A percentile compares a stretch with the other conserved stretches of the same genome.
phyloP scores from a whole-genome alignment of 2,329 filamentous ascomycete species.

The Pseudogymnoascus sp. region DNA sequence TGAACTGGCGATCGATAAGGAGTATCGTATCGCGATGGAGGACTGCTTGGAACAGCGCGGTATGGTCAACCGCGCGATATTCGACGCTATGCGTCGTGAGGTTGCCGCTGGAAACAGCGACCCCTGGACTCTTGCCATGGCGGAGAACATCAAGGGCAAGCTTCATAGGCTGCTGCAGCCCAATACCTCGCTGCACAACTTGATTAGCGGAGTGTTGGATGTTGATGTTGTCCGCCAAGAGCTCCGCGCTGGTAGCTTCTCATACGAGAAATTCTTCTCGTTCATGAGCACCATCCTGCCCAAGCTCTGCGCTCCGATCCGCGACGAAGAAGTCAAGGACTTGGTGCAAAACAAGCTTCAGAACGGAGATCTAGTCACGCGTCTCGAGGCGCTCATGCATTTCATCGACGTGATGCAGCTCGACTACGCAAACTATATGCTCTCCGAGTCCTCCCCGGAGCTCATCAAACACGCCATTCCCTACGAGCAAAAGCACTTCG shows the following conservation, averaged over 20 bases:
- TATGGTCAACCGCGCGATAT: conserved; percentile 48
- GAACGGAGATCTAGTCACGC: conserved; percentile 60
- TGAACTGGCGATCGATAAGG: conserved; percentile 70
- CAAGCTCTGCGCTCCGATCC: conserved; percentile 70
- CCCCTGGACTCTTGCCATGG: conserved; percentile 60
- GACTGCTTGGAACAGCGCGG: conserved; percentile 53
- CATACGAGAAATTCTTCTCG: conserved; percentile 70
- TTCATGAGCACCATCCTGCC: conserved; percentile 69
- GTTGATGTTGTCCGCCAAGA: conserved; percentile 61
- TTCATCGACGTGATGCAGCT: conserved; percentile 71
- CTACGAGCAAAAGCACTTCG: conserved; percentile 68
- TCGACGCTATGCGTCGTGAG: conserved; percentile 51
- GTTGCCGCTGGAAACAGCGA: conserved; percentile 57
- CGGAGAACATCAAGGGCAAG: conserved; percentile 61
- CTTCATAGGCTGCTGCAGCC: conserved; percentile 62
- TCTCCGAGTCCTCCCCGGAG: conserved; percentile 62
- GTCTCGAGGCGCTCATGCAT: conserved; percentile 64
- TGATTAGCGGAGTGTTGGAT: conserved; percentile 69
- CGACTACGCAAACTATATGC: conserved; percentile 74
- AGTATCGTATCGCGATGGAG: conserved; percentile 61
- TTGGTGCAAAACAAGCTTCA: conserved; percentile 53
- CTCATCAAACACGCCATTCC: conserved; percentile 62
- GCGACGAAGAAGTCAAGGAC: conserved; percentile 67
- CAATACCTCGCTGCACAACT: conserved; percentile 63
- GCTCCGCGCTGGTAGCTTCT: conserved; percentile 64